These are phyloP conservation scores for Seminavis robusta DNA, from an alignment of 108 stramenopile species.

Conservation along the genomic window DNA sequence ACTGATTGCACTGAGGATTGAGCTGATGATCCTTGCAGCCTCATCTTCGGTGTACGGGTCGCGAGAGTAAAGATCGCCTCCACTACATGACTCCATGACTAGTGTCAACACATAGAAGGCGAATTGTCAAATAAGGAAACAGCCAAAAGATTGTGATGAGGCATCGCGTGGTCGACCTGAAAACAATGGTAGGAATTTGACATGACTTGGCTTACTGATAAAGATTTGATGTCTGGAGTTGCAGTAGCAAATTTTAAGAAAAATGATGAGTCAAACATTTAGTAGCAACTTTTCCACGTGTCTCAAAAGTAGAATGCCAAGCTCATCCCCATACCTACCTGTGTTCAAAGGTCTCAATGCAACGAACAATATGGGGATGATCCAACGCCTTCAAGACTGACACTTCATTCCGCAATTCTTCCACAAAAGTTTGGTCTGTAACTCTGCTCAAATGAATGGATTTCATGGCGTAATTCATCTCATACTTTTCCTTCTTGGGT, in stretches of 20 bases:
- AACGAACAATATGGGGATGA: constrained; percentile 89
- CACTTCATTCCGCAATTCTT: constrained; percentile 75
- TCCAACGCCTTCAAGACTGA: constrained; percentile 76
- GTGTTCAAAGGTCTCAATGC: constrained; percentile 77
- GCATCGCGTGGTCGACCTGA: too few species aligned
- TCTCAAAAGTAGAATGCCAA: too few species aligned
- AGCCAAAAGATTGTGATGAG: too few species aligned
- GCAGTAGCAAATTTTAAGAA: too few species aligned
- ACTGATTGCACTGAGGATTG: constrained; percentile 48
- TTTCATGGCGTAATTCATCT: constrained; percentile 55
- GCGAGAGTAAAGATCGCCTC: constrained; percentile 82
- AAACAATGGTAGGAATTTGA: too few species aligned
- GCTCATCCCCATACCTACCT: too few species aligned
- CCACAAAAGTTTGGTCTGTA: constrained; percentile 23
- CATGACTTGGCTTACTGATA: too few species aligned
- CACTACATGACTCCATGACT: constrained; percentile 66
- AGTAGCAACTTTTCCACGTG: too few species aligned
- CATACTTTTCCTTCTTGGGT: constrained; percentile 13
- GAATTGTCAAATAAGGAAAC: too few species aligned
- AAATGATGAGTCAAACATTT: too few species aligned
- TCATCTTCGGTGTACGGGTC: constrained; percentile 81
- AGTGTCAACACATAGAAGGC: too few species aligned
- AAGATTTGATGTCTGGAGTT: constrained; percentile 27
- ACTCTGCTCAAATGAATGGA: constrained; percentile 60
- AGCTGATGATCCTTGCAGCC: constrained; percentile 47